Evolutionary conservation across 352 stramenopile genomes (phyloP), one percentile per base, ranked within the genome.

Genomic region (Globisporangium abappressorium): DNA sequence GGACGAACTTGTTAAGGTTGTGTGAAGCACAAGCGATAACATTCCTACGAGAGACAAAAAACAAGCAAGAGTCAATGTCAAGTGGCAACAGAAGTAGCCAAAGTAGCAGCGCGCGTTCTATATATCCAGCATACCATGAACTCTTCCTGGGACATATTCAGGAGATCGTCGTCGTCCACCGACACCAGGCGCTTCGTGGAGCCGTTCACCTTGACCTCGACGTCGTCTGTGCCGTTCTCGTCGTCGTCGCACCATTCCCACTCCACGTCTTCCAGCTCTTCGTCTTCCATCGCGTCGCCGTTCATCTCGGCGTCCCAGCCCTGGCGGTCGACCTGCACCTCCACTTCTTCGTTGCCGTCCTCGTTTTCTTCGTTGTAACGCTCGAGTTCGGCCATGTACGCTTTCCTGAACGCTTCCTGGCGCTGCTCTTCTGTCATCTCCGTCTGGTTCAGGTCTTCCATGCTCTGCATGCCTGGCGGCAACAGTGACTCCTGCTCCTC

Each of bases 251-350:
- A 95, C 80, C 81, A 91, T 61, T 96, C 89, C 89, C 89, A 96
- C 70, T 96, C 87, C 41, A 92, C 71, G 65, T 92, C 85, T 57
- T 92, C 84, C 1, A 96, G 59, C 15, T 92, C 84, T 72, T 93
- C 82, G 18, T 94, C 87, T 5, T 95, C 87, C n/a, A 74, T 71
- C 2, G 70, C 60, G 43, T 90, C 85, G 24, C 74, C 82, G 57
- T 92, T 92, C 82, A 93, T 95, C 57, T 95, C 84, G 9, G 81
- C 80, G 68, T 94, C 87, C 87, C 87, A 94, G 12, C 84, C 87
- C 70, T 95, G 84, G 58, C 86, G 90, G 68, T 93, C 87, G 20
- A 93, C 84, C 62, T 91, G 71, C 3, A 93, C 80, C 65, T 94
- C 82, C 28, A 96, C 88, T 61, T 91, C 81, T 56, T 93, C 83